Evolutionary conservation across 73 alveolate genomes (phyloP).

Genomic region (Paramecium caudatum): DNA sequence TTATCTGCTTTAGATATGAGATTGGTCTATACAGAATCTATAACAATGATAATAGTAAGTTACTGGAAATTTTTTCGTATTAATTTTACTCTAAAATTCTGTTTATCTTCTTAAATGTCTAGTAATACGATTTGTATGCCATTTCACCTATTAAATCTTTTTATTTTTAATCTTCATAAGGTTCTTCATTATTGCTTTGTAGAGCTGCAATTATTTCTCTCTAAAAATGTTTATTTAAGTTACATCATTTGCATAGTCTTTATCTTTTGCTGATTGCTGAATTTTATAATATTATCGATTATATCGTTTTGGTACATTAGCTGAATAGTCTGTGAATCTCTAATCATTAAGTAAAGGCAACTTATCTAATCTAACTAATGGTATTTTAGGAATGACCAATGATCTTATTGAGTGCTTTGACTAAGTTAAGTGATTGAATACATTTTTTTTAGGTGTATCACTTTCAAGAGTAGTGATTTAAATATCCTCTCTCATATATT

Average conservation of each 20-base stretch:
- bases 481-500: background rate
- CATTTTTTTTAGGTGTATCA: conserved; percentile 19
- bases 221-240: conserved; percentile 18
- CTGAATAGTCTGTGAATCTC: background rate
- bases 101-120: conserved; percentile 26
- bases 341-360: conserved; percentile 22
- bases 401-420: background rate
- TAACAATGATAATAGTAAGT: background rate
- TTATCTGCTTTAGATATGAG: conserved; percentile 53
- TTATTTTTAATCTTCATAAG: conserved; percentile 39
- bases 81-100: conserved; percentile 56
- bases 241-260: conserved; percentile 11
- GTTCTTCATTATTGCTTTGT: conserved; percentile 31
- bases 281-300: conserved; percentile 34
- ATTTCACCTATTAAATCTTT: conserved; percentile 61
- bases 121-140: conserved; percentile 16
- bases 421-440: background rate
- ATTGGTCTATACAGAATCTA: conserved; percentile 65
- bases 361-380: conserved; percentile 16
- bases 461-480: conserved; percentile 41
- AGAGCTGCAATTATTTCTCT: conserved; percentile 24
- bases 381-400: background rate
- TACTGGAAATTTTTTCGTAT: conserved; percentile 44
- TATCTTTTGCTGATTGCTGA: conserved; percentile 28
- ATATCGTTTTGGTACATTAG: conserved; percentile 43